Conservation (phyloP, 371 early-diverging fungal genomes). For the Smittium culicis region DNA sequence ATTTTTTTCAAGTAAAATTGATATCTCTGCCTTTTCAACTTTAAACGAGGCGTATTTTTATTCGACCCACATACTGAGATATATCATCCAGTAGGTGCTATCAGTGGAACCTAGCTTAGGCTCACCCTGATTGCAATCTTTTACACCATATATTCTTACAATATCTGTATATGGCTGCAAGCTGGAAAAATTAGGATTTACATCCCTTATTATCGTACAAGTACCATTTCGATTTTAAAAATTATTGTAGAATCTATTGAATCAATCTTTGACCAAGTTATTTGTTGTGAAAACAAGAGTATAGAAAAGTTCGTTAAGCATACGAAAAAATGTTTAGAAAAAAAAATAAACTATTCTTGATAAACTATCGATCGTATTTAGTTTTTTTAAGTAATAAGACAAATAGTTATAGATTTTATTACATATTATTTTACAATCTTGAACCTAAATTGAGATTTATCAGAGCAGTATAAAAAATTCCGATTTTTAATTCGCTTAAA, state of each 20-base stretch:
- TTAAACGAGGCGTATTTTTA: constrained; percentile 34
- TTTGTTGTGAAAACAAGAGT: background rate
- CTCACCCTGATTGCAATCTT: constrained; percentile 43
- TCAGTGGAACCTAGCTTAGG: constrained; percentile 41
- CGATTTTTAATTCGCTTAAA: too few species aligned
- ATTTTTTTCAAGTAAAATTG: constrained; percentile 28
- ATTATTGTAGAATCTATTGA: constrained; percentile 45
- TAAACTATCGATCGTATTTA: too few species aligned
- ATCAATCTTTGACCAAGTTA: constrained; percentile 14
- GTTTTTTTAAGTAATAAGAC: too few species aligned
- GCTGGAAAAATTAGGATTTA: constrained; percentile 34
- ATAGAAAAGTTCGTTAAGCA: too few species aligned
- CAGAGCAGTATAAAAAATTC: too few species aligned
- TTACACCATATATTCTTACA: constrained; percentile 39
- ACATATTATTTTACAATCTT: too few species aligned
- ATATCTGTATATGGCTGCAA: constrained; percentile 38
- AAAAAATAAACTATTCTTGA: too few species aligned
- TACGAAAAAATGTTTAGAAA: too few species aligned
- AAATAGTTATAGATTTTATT: too few species aligned
- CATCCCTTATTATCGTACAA: constrained; percentile 37
- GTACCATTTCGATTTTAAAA: constrained; percentile 31
- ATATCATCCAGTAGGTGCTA: constrained; percentile 37
- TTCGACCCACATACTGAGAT: constrained; percentile 49
- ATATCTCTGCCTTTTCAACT: constrained; percentile 35
- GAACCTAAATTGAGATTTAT: too few species aligned